A percentile compares a stretch with the other conserved stretches of the same genome.
These are phyloP conservation scores for Angophora floribunda DNA, from an alignment of 345 rosid genomes.

Conservation along the genomic window DNA sequence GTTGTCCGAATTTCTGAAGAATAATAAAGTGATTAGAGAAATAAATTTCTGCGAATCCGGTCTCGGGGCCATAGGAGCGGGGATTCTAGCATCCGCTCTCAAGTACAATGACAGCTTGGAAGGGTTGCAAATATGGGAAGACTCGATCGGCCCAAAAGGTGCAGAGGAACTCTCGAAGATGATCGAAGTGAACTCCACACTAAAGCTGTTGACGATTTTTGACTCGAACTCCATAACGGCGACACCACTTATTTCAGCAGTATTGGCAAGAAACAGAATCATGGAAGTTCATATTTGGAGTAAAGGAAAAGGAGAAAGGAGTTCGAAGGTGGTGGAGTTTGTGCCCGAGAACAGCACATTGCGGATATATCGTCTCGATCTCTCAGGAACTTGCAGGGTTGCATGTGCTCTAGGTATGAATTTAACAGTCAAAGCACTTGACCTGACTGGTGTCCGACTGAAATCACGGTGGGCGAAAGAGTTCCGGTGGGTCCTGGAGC, in stretches of 20 bases:
- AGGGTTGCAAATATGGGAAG: conserved; percentile 95
- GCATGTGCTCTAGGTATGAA: conserved; percentile 76
- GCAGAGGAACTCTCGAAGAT: conserved; percentile 91
- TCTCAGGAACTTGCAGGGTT: conserved; percentile 72
- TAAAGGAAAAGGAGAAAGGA: conserved; percentile 46
- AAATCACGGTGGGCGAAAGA: conserved; percentile 82
- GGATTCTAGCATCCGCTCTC: conserved; percentile 58
- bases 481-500: conserved; percentile 79
- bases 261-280: conserved; percentile 63
- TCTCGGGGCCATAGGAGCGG: conserved; percentile 52
- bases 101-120: conserved; percentile 60
- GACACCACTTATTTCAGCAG: conserved; percentile 83
- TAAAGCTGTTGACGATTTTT: conserved; percentile 66
- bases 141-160: conserved; percentile 81
- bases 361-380: conserved; percentile 53
- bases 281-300: conserved; percentile 91
- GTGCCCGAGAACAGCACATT: conserved; percentile 55
- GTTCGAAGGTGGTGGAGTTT: conserved; percentile 79
- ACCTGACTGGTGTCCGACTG: conserved; percentile 67
- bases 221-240: conserved; percentile 64
- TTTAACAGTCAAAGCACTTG: conserved; percentile 66
- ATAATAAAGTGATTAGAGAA: conserved; percentile 52
- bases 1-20: conserved; percentile 43
- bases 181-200: conserved; percentile 79
- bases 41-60: conserved; percentile 45